Base-by-base conservation (phyloP, 2,329 filamentous ascomycete genomes). In the Ophiognomonia clavigignenti-juglandacearum region DNA sequence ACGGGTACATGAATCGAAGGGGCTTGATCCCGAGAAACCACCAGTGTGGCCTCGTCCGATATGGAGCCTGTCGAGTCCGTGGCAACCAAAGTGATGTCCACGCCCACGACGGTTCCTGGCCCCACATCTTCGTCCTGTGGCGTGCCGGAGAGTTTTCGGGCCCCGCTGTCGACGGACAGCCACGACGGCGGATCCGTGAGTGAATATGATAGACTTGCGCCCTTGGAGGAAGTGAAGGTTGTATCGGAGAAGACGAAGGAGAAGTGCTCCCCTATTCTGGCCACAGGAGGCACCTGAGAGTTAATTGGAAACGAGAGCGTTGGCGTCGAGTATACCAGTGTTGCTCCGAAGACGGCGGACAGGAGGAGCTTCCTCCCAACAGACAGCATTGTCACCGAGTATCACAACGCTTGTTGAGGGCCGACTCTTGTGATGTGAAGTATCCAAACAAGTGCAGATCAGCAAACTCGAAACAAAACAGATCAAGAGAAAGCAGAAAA, bases 201-300 rank as follows among this genome's bases (percentile, higher is more conserved):
- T 6, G 76, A 77, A 62, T 95, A 95, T 6, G 75, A 76, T 42
- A 90, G 75, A 35, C 70, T 59, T 2, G 70, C 64, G 27, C 61
- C 60, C 10, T 68, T 67, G 35, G 68, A 64, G 14, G 85, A 85
- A 13, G 73, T 71, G 65, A 95, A 95, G 0, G 89, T 95, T 32
- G 82, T 81, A 14, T 73, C 65, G 9, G 86, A 85, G 58, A 95
- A 86, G 24, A 78, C 72, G 59, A 91, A 89, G 9, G 72, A 77
- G 64, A 88, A 93, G 3, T 74, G 72, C 56, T 83, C 61, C 34
- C 76, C 78, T 50, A 86, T 72, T 54, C 86, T 78, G 18, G 88
- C 89, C 44, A 91, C 84, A 4, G 85, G 84, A 26, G 89, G 89
- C 1, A 95, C 76, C 64, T 96, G 90, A 3, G 87, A 83, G 65